Base-by-base conservation (phyloP, 1,284 basidiomycete genomes). In the Austroboletus niveus region DNA sequence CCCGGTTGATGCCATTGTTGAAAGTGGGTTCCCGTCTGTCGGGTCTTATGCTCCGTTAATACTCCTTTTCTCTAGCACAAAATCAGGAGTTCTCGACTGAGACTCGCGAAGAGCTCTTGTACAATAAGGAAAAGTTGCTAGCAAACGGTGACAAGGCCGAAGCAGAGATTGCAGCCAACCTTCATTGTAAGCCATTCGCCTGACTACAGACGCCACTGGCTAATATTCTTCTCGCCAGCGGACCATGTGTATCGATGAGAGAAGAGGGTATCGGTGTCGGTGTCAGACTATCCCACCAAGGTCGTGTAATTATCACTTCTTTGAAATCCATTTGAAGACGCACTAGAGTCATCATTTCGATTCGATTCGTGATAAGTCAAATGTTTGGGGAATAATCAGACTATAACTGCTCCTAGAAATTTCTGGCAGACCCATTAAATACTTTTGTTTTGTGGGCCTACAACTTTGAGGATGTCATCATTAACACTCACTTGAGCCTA, bases 1-100 rank as follows among this genome's bases (percentile, higher is more conserved):
- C 73, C 97, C 97, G 12, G 97, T 99, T 54, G 97, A 99, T 73
- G 97, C 97, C 52, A 99, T 99, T 64, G 97, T 99, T 55, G 97
- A 99, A 79, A 98, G 94, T 95, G 69, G 64, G 92, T 79, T 30
- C 36, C 53, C 24, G 31, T 47, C 41, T 8, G 15, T 22, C 17
- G 35, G 27, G 47, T 3, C 22, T 42, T 42, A 4, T 30, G 17
- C 10, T 17, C 8, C 3, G 32, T 27, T 53, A 17, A 66, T 39
- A n/a, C 15, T 4, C 15, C 8, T 38, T 35, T 17, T 35, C 17
- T 29, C 27, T 67, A 95, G 93, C 93, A 40, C 91, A 95, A 84
- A 97, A 98, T 73, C 89, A 92, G 63, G 94, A 96, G 71, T 98
- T 88, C 78, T 90, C 94, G 10, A 98, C 94, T 42, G 97, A 99